Percentiles rank a stretch among this genome's conserved stretches.
phyloP scores from a whole-genome alignment of 371 early-diverging fungal species.

The Saksenaea oblongispora region DNA sequence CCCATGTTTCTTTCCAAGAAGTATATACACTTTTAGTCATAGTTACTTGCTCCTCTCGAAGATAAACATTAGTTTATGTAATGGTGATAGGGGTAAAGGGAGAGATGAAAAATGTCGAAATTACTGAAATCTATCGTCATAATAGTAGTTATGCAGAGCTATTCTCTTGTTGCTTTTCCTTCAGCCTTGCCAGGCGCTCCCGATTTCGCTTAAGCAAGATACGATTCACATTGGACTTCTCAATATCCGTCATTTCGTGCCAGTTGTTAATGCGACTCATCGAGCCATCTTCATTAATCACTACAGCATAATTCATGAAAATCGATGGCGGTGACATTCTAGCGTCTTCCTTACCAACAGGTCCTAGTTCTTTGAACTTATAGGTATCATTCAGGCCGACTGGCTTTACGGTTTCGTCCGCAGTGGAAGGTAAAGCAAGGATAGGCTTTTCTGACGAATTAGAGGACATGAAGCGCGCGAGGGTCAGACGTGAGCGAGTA shows the following conservation, averaged over 20 bases:
- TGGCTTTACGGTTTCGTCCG: constrained; percentile 36
- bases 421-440: constrained; percentile 55
- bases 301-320: constrained; percentile 18
- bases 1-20: too few species aligned
- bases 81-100: background rate
- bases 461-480: constrained; percentile 14
- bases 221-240: constrained; percentile 63
- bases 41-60: too few species aligned
- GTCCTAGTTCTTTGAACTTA: constrained; percentile 57
- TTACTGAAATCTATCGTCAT: background rate
- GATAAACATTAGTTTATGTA: background rate
- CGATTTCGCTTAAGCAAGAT: constrained; percentile 70
- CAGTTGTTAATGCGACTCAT: constrained; percentile 75
- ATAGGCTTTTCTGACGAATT: constrained; percentile 26
- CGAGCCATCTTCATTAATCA: constrained; percentile 69
- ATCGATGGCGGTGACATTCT: background rate
- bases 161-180: constrained; percentile 18
- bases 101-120: background rate
- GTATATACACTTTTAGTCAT: too few species aligned
- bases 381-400: constrained; percentile 51
- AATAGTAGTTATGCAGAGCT: background rate
- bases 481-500: background rate
- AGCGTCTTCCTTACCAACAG: constrained; percentile 45
- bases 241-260: constrained; percentile 70
- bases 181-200: constrained; percentile 49